Conservation (phyloP, 306 rosid genomes). For the Geum urbanum region DNA sequence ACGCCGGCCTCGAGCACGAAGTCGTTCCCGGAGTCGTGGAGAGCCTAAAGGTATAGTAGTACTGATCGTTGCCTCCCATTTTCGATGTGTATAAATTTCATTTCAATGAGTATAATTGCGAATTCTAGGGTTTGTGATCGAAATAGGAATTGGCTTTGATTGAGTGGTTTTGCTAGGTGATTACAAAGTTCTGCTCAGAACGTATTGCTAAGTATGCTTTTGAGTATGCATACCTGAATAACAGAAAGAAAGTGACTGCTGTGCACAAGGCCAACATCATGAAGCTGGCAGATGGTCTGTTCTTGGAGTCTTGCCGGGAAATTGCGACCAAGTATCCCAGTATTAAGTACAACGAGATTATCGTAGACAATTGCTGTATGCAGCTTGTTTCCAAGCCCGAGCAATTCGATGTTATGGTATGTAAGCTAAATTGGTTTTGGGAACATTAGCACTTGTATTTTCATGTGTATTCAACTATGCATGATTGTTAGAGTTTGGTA, state of each 20-base stretch:
- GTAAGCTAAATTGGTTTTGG: slow-evolving; percentile 14
- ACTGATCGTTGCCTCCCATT: too few species aligned
- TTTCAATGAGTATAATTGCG: too few species aligned
- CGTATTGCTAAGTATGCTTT: slow-evolving; percentile 86
- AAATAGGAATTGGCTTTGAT: slow-evolving; percentile 20
- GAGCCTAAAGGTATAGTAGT: slow-evolving; percentile 68
- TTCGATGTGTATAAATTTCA: too few species aligned
- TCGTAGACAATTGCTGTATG: slow-evolving; percentile 94
- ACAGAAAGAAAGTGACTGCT: slow-evolving; percentile 87
- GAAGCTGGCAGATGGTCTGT: slow-evolving; percentile 92
- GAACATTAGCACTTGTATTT: background rate
- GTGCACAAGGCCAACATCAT: slow-evolving; percentile 96
- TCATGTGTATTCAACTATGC: too few species aligned
- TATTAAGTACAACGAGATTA: slow-evolving; percentile 57
- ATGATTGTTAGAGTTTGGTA: background rate
- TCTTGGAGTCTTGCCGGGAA: slow-evolving; percentile 86
- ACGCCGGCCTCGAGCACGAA: slow-evolving; percentile 93
- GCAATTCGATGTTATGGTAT: slow-evolving; percentile 90
- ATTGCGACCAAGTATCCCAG: slow-evolving; percentile 54
- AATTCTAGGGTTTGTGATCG: background rate
- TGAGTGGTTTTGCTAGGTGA: slow-evolving; percentile 54
- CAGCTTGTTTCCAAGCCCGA: slow-evolving; percentile 88
- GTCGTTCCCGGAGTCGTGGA: slow-evolving; percentile 96
- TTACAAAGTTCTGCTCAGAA: slow-evolving; percentile 89
- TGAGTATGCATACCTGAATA: slow-evolving; percentile 85